These are phyloP conservation scores for Penstemon eatonii DNA, from an alignment of 257 asterid species.

Conservation along the genomic window DNA sequence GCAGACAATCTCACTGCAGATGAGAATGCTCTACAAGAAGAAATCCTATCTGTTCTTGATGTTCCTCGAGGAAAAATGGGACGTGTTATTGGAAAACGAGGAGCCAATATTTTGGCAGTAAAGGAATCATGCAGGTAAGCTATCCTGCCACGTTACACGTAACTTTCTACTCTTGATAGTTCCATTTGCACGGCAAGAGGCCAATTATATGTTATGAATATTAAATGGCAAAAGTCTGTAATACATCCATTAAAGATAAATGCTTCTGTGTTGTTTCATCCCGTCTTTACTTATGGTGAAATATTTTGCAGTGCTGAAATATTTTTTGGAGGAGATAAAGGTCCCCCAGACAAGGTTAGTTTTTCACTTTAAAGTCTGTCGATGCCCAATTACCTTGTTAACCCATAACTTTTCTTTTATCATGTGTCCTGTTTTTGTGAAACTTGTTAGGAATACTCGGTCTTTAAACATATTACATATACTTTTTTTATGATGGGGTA, in stretches of 20 bases:
- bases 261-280: constrained; percentile 7
- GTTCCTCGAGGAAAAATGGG: constrained; percentile 94
- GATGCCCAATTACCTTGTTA: too few relatives aligned
- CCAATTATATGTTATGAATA: background rate
- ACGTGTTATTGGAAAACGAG: constrained; percentile 78
- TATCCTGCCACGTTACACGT: background rate
- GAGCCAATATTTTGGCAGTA: constrained; percentile 72
- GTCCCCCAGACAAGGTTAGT: constrained; percentile 91
- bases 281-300: constrained; percentile 21
- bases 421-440: too few relatives aligned
- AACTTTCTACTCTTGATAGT: too few relatives aligned
- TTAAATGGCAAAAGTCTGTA: background rate
- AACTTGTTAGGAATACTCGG: too few relatives aligned
- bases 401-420: too few relatives aligned
- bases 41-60: constrained; percentile 76
- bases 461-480: too few relatives aligned
- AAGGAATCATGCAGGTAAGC: constrained; percentile 91
- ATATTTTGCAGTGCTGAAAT: constrained; percentile 88
- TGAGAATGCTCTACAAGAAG: constrained; percentile 67
- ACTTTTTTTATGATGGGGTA: too few relatives aligned
- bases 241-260: background rate
- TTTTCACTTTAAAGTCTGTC: constrained; percentile 16
- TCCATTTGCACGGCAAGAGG: too few relatives aligned
- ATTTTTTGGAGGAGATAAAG: constrained; percentile 80
- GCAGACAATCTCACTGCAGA: constrained; percentile 58